Evolutionary conservation across 139 green algal species (phyloP).

Genomic region (Micractinium conductrix): DNA sequence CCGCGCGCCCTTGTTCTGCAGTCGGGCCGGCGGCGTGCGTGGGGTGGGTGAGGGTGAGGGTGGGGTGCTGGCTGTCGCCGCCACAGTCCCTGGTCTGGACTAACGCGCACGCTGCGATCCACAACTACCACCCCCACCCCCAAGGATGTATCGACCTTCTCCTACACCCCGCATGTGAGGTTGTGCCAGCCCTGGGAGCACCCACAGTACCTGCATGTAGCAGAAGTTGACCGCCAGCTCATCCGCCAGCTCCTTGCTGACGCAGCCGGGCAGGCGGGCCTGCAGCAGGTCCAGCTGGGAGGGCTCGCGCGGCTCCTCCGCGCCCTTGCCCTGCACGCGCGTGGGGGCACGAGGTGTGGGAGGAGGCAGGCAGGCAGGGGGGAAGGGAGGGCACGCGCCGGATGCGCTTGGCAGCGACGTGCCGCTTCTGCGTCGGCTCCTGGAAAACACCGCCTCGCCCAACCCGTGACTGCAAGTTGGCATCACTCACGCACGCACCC

Average conservation of each 20-base stretch:
- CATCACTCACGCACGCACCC: neutral
- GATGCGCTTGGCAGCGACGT: neutral
- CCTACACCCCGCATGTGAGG: too few species aligned
- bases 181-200: too few species aligned
- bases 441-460: too few species aligned
- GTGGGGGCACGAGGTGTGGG: too few species aligned
- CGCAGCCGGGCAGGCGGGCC: constrained; percentile 67
- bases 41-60: neutral
- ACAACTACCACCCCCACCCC: too few species aligned
- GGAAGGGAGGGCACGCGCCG: neutral
- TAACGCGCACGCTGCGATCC: too few species aligned
- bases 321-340: constrained; percentile 16
- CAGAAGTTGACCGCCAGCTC: constrained; percentile 89
- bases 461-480: too few species aligned
- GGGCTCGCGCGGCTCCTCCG: neutral
- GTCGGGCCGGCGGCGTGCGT: too few species aligned
- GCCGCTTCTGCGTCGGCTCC: too few species aligned
- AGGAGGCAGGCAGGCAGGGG: neutral
- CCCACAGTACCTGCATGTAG: too few species aligned
- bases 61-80: constrained; percentile 10
- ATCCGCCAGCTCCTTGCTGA: constrained; percentile 84
- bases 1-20: constrained; percentile 78
- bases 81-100: too few species aligned
- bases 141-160: too few species aligned
- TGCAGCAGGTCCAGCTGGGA: constrained; percentile 77